Base-by-base conservation (phyloP, 1,284 basidiomycete genomes). In the Microstroma glucosiphilum region DNA sequence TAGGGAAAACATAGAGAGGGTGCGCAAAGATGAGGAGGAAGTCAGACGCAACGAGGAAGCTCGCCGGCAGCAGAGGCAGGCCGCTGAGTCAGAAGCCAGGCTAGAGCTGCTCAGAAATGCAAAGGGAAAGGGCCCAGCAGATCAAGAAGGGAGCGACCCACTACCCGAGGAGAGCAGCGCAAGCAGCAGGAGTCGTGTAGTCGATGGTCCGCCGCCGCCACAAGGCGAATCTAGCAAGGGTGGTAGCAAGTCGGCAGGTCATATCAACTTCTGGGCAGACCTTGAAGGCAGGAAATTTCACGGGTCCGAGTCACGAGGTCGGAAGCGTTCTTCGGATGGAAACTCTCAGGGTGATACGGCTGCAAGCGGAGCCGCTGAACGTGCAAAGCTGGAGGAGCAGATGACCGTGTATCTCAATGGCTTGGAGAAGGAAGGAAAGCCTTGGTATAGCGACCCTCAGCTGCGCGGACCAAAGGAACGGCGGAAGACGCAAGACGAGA, bases 21-120 rank as follows among this genome's bases (percentile, higher is more conserved):
- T 92, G 0, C 82, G 85, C 7, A 80, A 78, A 61, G 90, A 92
- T 83, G 90, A 92, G 80, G 89, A 89, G 73, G 12, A 41, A 13
- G 67, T 65, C 9, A 56, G 57, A 6, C 51, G n/a, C 51, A 54
- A 54, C 6, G 82, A 87, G 61, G 86, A 89, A 68, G 85, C 83
- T 9, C 85, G 87, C 72, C 87, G 89, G 63, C 88, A 86, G 0
- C 81, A 86, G 59, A 84, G 89, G 77, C 81, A 86, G 80, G 81
- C 89, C 40, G 89, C 89, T 86, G 89, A 91, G 73, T 85, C 89
- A 53, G 89, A 91, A 81, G 88, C 88, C 25, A 82, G 89, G n/a
- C 84, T 91, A 61, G 83, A 85, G 43, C 68, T 85, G 4, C 80
- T 91, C 43, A 81, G 89, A 37, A 83, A 86, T 61, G 85, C 19